phyloP scores from a whole-genome alignment of 495 filamentous ascomycete genomes.

The Penicillium soppii region DNA sequence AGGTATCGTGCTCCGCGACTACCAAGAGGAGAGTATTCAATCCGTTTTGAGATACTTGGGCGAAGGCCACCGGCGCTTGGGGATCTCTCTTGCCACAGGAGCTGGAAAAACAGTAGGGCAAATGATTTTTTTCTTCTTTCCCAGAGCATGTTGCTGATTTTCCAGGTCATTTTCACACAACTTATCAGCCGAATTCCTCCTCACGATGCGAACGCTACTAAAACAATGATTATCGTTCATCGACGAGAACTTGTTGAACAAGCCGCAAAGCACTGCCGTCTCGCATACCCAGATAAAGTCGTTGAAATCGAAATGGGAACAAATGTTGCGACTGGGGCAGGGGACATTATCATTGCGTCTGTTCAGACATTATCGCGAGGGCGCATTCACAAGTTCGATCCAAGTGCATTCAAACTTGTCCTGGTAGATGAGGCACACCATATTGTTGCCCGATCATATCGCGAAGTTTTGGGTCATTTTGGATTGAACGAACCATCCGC shows the following conservation, averaged over 20 bases:
- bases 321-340: slow-evolving; percentile 66
- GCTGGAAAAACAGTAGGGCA: slow-evolving; percentile 80
- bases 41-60: slow-evolving; percentile 71
- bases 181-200: slow-evolving; percentile 76
- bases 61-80: slow-evolving; percentile 76
- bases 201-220: slow-evolving; percentile 55
- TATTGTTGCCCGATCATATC: slow-evolving; percentile 81
- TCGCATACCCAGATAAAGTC: slow-evolving; percentile 72
- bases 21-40: slow-evolving; percentile 89
- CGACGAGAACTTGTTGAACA: slow-evolving; percentile 95
- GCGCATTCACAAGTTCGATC: slow-evolving; percentile 78
- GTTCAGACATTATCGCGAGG: slow-evolving; percentile 73
- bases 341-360: slow-evolving; percentile 95
- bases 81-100: slow-evolving; percentile 88
- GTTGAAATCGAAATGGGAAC: slow-evolving; percentile 92
- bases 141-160: slow-evolving; percentile 3
- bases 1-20: slow-evolving; percentile 62
- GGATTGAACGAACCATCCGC: slow-evolving; percentile 54
- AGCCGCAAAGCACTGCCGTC: slow-evolving; percentile 77
- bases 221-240: slow-evolving; percentile 90
- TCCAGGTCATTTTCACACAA: slow-evolving; percentile 90
- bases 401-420: slow-evolving; percentile 77
- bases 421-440: slow-evolving; percentile 99
- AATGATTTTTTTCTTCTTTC: neutral
- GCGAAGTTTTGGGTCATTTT: slow-evolving; percentile 71